Conservation (phyloP, 2,329 filamentous ascomycete species). For the Ceratocystis colombiana region DNA sequence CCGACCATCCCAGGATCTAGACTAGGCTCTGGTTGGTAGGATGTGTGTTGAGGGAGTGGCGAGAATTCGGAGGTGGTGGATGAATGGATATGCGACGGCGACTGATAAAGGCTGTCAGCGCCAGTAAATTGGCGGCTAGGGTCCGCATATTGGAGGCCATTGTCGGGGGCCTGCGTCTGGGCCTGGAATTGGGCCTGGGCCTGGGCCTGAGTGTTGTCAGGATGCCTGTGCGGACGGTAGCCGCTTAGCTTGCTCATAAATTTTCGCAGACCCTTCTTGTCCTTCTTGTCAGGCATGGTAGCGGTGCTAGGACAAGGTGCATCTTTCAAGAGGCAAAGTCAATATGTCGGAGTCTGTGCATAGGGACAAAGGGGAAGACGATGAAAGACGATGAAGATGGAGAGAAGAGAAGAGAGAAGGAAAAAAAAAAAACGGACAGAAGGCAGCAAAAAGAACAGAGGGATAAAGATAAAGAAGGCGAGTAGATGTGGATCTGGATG, state of each 20-base stretch:
- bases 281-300: slow-evolving; percentile 18
- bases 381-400: neutral
- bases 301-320: neutral
- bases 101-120: neutral
- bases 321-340: slow-evolving; percentile 10
- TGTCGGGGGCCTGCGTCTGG: neutral
- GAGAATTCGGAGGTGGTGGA: neutral
- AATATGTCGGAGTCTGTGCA: neutral
- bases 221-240: neutral
- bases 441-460: neutral
- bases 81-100: neutral
- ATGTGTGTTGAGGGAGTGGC: neutral
- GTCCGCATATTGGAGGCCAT: neutral
- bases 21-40: neutral
- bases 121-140: neutral
- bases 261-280: slow-evolving; percentile 14
- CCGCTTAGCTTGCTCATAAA: slow-evolving; percentile 13
- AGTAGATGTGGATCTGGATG: neutral
- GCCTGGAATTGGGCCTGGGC: neutral
- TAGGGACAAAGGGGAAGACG: neutral
- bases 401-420: neutral
- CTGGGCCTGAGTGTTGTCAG: neutral
- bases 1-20: too few species aligned
- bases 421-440: neutral
- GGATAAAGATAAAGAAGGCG: neutral